Evolutionary conservation across 2,329 filamentous ascomycete genomes (phyloP).

Genomic region (Colletotrichum euphorbiae): DNA sequence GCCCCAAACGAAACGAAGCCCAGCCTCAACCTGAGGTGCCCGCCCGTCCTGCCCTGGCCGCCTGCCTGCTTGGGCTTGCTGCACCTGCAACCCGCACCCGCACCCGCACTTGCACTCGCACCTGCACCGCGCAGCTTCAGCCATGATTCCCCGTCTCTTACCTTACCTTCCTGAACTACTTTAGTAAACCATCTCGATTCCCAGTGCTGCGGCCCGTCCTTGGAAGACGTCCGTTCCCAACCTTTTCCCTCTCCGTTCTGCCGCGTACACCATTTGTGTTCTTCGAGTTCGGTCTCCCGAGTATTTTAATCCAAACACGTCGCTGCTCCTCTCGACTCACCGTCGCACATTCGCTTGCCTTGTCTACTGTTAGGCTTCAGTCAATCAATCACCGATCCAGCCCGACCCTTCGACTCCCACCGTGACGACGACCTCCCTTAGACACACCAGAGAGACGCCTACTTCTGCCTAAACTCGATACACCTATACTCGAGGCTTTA

Average conservation of each 20-base stretch:
- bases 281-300: conserved; percentile 10
- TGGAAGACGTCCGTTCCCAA: conserved; percentile 15
- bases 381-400: conserved; percentile 18
- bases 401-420: conserved; percentile 9
- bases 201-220: background rate
- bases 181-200: conserved; percentile 11
- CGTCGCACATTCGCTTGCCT: conserved; percentile 22
- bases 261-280: conserved; percentile 35
- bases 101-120: conserved; percentile 10
- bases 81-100: conserved; percentile 15
- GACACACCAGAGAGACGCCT: background rate
- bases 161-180: background rate
- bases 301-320: conserved; percentile 4
- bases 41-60: background rate
- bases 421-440: background rate
- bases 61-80: conserved; percentile 5
- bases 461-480: background rate
- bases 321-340: conserved; percentile 7
- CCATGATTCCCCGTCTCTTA: conserved; percentile 2
- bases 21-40: background rate
- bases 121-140: conserved; percentile 15
- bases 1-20: conserved; percentile 5
- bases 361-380: conserved; percentile 13
- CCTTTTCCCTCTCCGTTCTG: conserved; percentile 21
- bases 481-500: background rate